Evolutionary conservation across 306 rosid genomes (phyloP).

Genomic region (Sindora glabra): DNA sequence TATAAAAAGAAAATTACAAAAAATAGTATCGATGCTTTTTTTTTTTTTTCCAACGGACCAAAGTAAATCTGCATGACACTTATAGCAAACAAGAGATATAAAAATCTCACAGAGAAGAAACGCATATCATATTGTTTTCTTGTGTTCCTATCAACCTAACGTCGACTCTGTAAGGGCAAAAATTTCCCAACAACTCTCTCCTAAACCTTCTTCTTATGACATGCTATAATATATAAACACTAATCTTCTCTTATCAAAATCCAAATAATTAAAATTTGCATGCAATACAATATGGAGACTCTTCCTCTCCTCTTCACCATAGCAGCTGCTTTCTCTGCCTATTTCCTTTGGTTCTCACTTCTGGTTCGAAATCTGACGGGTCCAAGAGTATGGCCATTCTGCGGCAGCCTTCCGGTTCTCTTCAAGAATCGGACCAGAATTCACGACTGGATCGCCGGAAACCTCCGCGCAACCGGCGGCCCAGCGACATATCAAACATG

Average conservation of each 20-base stretch:
- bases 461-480: conserved; percentile 47
- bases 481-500: conserved; percentile 77
- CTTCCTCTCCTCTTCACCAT: conserved; percentile 30
- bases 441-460: conserved; percentile 73
- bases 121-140: neutral
- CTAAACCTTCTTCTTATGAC: conserved; percentile 22
- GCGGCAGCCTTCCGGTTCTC: conserved; percentile 74
- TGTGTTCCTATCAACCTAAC: conserved; percentile 33
- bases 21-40: no score
- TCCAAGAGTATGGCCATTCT: conserved; percentile 58
- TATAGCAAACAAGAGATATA: neutral
- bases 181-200: conserved; percentile 62
- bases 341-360: conserved; percentile 58
- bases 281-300: conserved; percentile 27
- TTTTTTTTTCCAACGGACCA: no score
- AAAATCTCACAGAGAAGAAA: neutral
- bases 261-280: neutral
- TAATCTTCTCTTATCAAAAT: neutral
- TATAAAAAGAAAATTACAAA: no score
- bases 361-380: conserved; percentile 56
- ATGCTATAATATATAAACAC: conserved; percentile 15
- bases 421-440: conserved; percentile 44
- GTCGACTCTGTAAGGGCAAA: conserved; percentile 9
- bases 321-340: conserved; percentile 20
- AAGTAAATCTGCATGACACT: no score